Evolutionary conservation across 1,284 basidiomycete species (phyloP).

Genomic region (Trichosporon coremiiforme): DNA sequence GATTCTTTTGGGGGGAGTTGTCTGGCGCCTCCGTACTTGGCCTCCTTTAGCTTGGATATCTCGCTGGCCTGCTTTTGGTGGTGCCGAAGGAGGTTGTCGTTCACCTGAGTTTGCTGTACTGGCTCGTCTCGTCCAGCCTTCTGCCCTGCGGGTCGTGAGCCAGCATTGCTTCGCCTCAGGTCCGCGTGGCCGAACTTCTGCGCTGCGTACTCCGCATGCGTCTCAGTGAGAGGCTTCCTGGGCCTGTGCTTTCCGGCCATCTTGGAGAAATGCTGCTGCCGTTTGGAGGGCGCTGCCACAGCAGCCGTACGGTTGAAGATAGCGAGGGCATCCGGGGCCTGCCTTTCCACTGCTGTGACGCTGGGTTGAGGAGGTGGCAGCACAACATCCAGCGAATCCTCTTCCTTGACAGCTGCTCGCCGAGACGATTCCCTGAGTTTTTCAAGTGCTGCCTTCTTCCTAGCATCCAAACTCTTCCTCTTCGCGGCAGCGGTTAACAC

Average conservation of each 20-base stretch:
- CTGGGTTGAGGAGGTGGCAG: neutral
- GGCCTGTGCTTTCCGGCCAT: constrained; percentile 31
- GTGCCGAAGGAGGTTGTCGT: constrained; percentile 17
- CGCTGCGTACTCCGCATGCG: constrained; percentile 41
- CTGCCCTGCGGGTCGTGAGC: constrained; percentile 38
- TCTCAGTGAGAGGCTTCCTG: constrained; percentile 39
- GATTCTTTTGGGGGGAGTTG: constrained; percentile 35
- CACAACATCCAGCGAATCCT: neutral
- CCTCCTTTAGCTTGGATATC: constrained; percentile 36
- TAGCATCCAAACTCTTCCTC: neutral
- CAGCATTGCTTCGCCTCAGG: constrained; percentile 35
- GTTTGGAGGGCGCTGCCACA: constrained; percentile 29
- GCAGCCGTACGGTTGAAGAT: constrained; percentile 28
- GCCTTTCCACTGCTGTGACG: neutral
- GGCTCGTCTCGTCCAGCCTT: constrained; percentile 40
- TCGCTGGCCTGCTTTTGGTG: constrained; percentile 32
- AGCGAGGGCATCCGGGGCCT: constrained; percentile 32
- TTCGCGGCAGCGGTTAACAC: neutral
- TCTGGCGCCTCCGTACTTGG: constrained; percentile 34
- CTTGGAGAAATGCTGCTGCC: constrained; percentile 34
- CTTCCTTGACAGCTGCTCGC: neutral
- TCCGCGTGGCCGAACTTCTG: constrained; percentile 38
- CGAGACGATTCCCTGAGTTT: neutral
- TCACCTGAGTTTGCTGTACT: constrained; percentile 32
- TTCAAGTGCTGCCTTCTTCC: constrained; percentile 11